Evolutionary conservation across 2,329 filamentous ascomycete genomes (phyloP).

Genomic region (Orbilia ellipsospora): DNA sequence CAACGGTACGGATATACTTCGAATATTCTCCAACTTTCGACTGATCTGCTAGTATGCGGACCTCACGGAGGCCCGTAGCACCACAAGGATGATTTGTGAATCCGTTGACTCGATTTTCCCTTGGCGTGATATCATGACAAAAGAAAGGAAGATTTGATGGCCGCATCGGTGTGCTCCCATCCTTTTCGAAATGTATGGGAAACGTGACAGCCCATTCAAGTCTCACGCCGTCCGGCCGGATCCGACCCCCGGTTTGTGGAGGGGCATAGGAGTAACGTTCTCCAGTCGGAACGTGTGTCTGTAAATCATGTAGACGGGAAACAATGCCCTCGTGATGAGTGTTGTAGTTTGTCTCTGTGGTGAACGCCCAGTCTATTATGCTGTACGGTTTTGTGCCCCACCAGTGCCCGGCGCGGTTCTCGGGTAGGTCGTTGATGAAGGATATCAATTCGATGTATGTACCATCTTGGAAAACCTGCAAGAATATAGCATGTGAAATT

Average conservation of each 20-base stretch:
- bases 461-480: conserved; percentile 69
- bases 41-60: conserved; percentile 63
- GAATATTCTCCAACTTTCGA: conserved; percentile 54
- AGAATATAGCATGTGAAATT: neutral
- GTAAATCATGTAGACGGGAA: conserved; percentile 59
- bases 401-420: conserved; percentile 66
- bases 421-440: conserved; percentile 67
- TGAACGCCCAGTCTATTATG: conserved; percentile 73
- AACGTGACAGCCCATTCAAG: conserved; percentile 72
- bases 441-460: conserved; percentile 75
- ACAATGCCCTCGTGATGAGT: conserved; percentile 63
- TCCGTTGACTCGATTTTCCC: conserved; percentile 65
- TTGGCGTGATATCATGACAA: conserved; percentile 72
- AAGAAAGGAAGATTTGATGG: conserved; percentile 72
- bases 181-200: conserved; percentile 60
- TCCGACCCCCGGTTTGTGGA: conserved; percentile 68
- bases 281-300: neutral
- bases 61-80: conserved; percentile 66
- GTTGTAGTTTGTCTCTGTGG: conserved; percentile 60
- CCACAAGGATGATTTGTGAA: conserved; percentile 67
- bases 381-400: conserved; percentile 70
- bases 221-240: conserved; percentile 67
- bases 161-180: conserved; percentile 43
- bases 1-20: conserved; percentile 7
- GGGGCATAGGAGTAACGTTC: conserved; percentile 64